These are phyloP conservation scores for Ophiocordyceps robertsii DNA, from an alignment of 2,329 filamentous ascomycete species.

Conservation along the genomic window DNA sequence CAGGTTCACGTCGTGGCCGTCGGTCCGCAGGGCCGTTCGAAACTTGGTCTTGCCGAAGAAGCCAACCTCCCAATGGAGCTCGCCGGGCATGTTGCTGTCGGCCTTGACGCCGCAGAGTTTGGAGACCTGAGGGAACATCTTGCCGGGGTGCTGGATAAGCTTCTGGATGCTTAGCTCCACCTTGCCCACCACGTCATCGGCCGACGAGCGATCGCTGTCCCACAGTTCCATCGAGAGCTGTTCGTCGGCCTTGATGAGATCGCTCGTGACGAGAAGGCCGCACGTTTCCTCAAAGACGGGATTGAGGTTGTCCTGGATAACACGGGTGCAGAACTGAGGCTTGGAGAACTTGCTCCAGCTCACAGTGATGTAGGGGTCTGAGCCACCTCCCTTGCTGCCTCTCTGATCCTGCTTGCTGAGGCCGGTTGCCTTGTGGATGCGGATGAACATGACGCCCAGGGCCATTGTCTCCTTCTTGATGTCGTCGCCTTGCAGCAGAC, in stretches of 20 bases:
- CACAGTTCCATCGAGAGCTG: conserved; percentile 87
- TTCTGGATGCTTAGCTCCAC: conserved; percentile 89
- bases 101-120: conserved; percentile 72
- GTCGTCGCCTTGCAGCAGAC: conserved; percentile 81
- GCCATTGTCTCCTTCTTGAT: conserved; percentile 82
- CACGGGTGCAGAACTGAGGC: conserved; percentile 92
- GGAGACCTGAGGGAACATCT: conserved; percentile 83
- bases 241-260: conserved; percentile 87
- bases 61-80: conserved; percentile 91
- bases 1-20: conserved; percentile 69
- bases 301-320: conserved; percentile 89
- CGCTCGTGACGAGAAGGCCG: conserved; percentile 73
- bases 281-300: conserved; percentile 84
- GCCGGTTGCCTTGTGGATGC: conserved; percentile 76
- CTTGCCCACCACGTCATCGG: conserved; percentile 91
- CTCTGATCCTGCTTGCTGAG: conserved; percentile 84
- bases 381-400: conserved; percentile 74
- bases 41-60: conserved; percentile 89
- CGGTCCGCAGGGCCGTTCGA: conserved; percentile 68
- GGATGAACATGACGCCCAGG: conserved; percentile 80
- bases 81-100: conserved; percentile 79
- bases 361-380: conserved; percentile 89
- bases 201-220: conserved; percentile 87
- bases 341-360: conserved; percentile 95
- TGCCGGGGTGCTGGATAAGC: conserved; percentile 81